Conservation (phyloP, 2,329 filamentous ascomycete species). For the Sporothrix dimorphospora region DNA sequence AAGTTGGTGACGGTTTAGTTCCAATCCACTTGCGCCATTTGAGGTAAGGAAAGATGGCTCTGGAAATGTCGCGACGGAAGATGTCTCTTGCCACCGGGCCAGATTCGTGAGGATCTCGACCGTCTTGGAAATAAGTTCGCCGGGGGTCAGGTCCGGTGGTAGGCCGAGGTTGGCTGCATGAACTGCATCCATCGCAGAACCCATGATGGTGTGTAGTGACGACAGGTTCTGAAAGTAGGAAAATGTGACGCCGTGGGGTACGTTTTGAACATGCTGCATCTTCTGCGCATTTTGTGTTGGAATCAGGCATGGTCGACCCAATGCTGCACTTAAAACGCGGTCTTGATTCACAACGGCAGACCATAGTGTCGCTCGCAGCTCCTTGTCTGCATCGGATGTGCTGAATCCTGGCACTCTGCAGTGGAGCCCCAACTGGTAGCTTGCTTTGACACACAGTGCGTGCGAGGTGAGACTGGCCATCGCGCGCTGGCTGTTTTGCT, state of each 20-base stretch:
- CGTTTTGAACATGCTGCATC: neutral
- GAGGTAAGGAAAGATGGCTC: neutral
- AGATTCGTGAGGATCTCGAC: neutral
- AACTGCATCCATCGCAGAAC: neutral
- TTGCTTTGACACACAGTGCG: neutral
- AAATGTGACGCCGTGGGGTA: neutral
- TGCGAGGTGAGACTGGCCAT: slow-evolving; percentile 16
- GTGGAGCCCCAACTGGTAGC: slow-evolving; percentile 12
- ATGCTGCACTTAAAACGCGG: neutral
- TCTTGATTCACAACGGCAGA: slow-evolving; percentile 7
- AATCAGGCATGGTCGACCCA: neutral
- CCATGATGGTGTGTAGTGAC: neutral
- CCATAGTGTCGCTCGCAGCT: neutral
- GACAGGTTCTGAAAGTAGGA: neutral
- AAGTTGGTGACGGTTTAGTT: neutral
- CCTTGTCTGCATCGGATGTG: neutral
- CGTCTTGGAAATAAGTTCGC: neutral
- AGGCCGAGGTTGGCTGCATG: neutral
- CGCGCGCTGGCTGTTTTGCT: slow-evolving; percentile 18
- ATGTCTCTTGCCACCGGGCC: neutral
- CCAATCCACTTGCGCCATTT: neutral
- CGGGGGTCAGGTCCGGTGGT: neutral
- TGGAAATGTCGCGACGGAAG: neutral
- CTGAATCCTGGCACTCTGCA: neutral
- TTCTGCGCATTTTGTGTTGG: neutral